These are phyloP conservation scores for Meyerozyma carpophila DNA, from an alignment of 1,139 yeast species.

Conservation along the genomic window DNA sequence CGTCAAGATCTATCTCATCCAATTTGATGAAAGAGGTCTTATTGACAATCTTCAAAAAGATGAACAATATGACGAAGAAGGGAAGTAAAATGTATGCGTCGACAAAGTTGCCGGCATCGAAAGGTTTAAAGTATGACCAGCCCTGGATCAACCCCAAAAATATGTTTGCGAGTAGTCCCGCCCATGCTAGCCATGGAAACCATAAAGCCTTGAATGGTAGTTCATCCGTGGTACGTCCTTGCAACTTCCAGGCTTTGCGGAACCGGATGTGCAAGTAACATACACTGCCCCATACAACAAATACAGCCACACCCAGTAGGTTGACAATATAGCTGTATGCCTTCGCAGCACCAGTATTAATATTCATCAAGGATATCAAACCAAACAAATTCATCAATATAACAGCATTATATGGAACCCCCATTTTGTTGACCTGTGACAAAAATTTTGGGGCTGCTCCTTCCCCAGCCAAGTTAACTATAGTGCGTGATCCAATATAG, in stretches of 20 bases:
- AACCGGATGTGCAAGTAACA: constrained; percentile 44
- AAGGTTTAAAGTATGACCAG: constrained; percentile 62
- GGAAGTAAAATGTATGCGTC: constrained; percentile 65
- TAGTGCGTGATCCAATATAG: constrained; percentile 47
- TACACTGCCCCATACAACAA: constrained; percentile 48
- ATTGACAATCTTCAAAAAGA: constrained; percentile 34
- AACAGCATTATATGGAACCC: constrained; percentile 48
- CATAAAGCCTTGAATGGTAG: constrained; percentile 50
- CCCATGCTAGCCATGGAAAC: constrained; percentile 49
- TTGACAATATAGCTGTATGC: constrained; percentile 52
- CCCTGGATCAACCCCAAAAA: constrained; percentile 63
- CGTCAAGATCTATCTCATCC: constrained; percentile 41
- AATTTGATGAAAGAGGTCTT: constrained; percentile 41
- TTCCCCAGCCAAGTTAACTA: constrained; percentile 46
- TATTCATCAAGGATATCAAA: constrained; percentile 45
- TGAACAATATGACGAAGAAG: constrained; percentile 41
- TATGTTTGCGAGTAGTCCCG: constrained; percentile 46
- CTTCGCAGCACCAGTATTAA: constrained; percentile 47
- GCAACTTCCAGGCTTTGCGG: constrained; percentile 44
- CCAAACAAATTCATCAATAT: constrained; percentile 45
- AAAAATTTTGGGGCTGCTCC: constrained; percentile 45
- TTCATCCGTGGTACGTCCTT: constrained; percentile 41
- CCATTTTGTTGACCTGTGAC: constrained; percentile 36
- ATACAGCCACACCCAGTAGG: constrained; percentile 52
- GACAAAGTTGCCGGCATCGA: constrained; percentile 53